Base-by-base conservation (phyloP, 306 rosid genomes). In the Corylus americana region DNA sequence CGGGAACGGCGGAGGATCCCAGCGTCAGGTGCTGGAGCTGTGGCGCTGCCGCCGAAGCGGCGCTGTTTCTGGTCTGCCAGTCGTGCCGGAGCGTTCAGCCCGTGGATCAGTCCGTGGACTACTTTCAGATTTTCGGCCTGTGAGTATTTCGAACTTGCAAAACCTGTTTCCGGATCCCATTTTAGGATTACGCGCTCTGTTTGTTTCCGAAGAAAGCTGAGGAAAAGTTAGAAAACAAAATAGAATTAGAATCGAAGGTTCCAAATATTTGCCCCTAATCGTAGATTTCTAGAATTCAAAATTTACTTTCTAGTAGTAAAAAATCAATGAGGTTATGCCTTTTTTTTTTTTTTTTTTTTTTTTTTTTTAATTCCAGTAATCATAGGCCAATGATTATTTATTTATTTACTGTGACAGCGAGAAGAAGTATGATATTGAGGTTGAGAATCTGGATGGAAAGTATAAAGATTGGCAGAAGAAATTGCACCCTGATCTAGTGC, bases 401-500 rank as follows among this genome's bases (percentile, higher is more conserved):
- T 31, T 27, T 3, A 17, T 39, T 37, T 76, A 78, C 55, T 77
- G 51, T 70, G 45, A 37, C 85, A 93, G 99, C 88, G 94, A 91
- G 85, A 93, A 83, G 86, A 91, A 83, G 80, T 93, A 87, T 82
- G 96, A 89, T 45, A 53, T 79, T 72, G 90, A 79, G 80, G 93
- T 75, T 85, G 86, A 81, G 59, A 79, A 86, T 87, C 80, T 95
- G 88, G 96, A 91, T 80, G 79, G 88, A 35, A 88, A 89, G 88
- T 95, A 95, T 82, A 95, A 95, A 76, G 89, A 88, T 3, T 95
- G 99, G 99, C 99, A 95, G 86, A 95, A 93, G 85, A 90, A 93
- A 74, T 78, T 95, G 83, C 99, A 95, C 84, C 99, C 99, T 64
- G 99, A 95, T 89, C 83, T 95, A 73, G 99, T 95, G 78, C 98